These are phyloP conservation scores for Fusarium sambucinum DNA, from an alignment of 2,329 filamentous ascomycete species.

Conservation along the genomic window DNA sequence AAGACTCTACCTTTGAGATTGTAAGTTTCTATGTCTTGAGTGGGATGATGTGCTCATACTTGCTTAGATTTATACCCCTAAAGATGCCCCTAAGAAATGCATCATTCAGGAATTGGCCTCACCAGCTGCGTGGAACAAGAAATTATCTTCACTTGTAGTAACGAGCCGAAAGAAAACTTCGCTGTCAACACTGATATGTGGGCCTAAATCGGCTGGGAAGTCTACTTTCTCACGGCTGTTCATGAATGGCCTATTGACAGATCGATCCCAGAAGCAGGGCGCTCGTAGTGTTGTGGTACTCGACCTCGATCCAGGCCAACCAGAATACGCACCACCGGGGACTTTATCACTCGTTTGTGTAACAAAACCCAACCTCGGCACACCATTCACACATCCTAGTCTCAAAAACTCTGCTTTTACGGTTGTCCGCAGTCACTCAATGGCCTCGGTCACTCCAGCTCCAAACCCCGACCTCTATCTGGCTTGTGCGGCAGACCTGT, in stretches of 20 bases:
- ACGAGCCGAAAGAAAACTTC: conserved; percentile 51
- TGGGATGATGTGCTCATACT: conserved; percentile 30
- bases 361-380: conserved; percentile 70
- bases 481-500: conserved; percentile 72
- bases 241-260: conserved; percentile 73
- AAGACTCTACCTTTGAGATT: conserved; percentile 60
- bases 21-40: conserved; percentile 52
- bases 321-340: conserved; percentile 78
- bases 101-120: conserved; percentile 67
- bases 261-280: conserved; percentile 16
- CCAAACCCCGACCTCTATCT: conserved; percentile 76
- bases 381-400: conserved; percentile 73
- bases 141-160: conserved; percentile 60
- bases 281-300: conserved; percentile 66
- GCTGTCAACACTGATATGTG: conserved; percentile 70
- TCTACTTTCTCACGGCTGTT: conserved; percentile 78
- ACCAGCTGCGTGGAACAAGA: conserved; percentile 71
- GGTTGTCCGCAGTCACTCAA: conserved; percentile 72
- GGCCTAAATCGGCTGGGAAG: conserved; percentile 79
- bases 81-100: conserved; percentile 63
- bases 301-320: conserved; percentile 82
- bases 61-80: conserved; percentile 64
- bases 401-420: conserved; percentile 50
- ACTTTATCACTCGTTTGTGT: conserved; percentile 76
- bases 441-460: conserved; percentile 74